Base-by-base conservation (phyloP, 768 basidiomycete species). In the Multifurca ochricompacta region DNA sequence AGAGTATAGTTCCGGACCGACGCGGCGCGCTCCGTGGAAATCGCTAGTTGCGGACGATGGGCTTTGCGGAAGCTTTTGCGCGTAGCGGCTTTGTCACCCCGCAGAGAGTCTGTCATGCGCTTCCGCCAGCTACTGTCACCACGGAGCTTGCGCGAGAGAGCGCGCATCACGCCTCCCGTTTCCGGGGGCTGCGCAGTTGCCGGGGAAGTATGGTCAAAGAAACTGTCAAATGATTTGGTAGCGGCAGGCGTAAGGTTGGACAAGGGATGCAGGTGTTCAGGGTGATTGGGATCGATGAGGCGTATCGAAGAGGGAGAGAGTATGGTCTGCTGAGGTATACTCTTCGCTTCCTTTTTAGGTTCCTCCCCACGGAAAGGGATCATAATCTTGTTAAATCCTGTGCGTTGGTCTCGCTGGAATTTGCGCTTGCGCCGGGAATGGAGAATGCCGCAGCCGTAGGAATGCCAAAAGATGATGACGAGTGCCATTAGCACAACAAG, bases 401-500 rank as follows among this genome's bases (percentile, higher is more conserved):
- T n/a, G 48, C 61, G 59, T 40, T 45, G 53, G 54, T 59, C 52
- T 32, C 49, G 57, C 50, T 54, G 28, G 65, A 66, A 50, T 64
- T 63, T 62, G 63, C 65, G 54, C 79, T 67, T 25, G 69, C 75
- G 48, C 77, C 73, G 27, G 79, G 78, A 27, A 78, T 54, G 67
- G 70, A 71, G 7, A 31, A 51, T 25, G 13, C 66, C 64, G 37
- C 70, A 74, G 25, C 76, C 80, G 64, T 79, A 82, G 3, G 85
- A 76, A 64, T 89, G 78, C 86, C 86, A 91, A 45, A 85, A 71
- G 39, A 92, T 71, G 62, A 90, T 70, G 53, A 64, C 65, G 27
- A 91, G 64, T 13, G 79, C 94, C 78, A 94, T 86, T 54, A 95
- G 63, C 27, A 92, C 82, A 41, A 96, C 89, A 34, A 91, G 36